These are phyloP conservation scores for Alternaria gaisen DNA, from an alignment of 2,329 filamentous ascomycete genomes.

Conservation along the genomic window DNA sequence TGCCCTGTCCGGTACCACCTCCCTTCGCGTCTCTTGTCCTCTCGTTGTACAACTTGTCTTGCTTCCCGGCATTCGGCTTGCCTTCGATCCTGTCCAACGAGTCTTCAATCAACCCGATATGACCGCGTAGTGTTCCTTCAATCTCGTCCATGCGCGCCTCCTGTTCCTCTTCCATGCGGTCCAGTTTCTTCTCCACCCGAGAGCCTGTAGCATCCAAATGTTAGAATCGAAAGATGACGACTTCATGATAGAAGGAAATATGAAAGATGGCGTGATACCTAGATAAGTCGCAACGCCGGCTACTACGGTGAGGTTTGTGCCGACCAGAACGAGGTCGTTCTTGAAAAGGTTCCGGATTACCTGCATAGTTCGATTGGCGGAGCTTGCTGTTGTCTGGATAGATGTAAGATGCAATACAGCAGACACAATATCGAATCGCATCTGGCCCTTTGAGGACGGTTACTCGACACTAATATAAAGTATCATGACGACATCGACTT, in stretches of 20 bases:
- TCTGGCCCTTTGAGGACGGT: not conserved
- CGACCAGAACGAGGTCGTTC: constrained; percentile 17
- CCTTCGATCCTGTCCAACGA: constrained; percentile 55
- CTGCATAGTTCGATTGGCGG: not conserved
- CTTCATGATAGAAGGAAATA: not conserved
- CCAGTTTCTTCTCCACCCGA: constrained; percentile 28
- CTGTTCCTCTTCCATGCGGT: constrained; percentile 56
- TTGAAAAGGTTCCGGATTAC: constrained; percentile 21
- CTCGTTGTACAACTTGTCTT: constrained; percentile 46
- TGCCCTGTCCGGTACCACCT: not conserved
- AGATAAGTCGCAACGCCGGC: constrained; percentile 15
- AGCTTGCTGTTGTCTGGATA: not conserved
- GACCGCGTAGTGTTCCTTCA: constrained; percentile 57
- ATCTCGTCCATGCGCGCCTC: constrained; percentile 59
- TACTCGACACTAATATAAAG: constrained; percentile 2
- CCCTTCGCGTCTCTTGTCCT: constrained; percentile 17
- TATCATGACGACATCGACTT: constrained; percentile 6
- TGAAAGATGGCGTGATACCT: not conserved
- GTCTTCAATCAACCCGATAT: constrained; percentile 59
- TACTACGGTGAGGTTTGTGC: constrained; percentile 19
- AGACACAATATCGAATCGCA: not conserved
- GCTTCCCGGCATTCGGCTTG: constrained; percentile 45
- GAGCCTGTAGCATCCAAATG: constrained; percentile 4
- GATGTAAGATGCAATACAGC: not conserved
- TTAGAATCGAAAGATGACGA: not conserved